phyloP scores from a whole-genome alignment of 208 protist genomes.

The Crithidia bombi region DNA sequence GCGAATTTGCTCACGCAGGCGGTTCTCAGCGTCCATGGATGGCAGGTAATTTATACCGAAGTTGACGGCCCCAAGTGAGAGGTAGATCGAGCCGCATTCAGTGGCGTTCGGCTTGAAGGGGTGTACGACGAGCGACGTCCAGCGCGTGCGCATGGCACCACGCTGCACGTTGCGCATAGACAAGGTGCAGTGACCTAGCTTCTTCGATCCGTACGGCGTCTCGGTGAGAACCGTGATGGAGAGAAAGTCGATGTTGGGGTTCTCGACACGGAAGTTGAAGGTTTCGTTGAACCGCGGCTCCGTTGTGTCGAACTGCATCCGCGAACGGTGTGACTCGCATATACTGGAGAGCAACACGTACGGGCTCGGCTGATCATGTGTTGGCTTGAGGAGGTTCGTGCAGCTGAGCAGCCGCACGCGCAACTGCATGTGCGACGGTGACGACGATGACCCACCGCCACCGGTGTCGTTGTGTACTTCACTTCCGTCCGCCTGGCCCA shows the following conservation, averaged over 20 bases:
- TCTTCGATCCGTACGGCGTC: slow-evolving; percentile 76
- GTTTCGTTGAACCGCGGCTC: slow-evolving; percentile 73
- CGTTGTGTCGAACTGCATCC: slow-evolving; percentile 54
- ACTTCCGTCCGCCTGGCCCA: background rate
- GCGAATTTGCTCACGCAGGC: slow-evolving; percentile 66
- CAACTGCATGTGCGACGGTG: slow-evolving; percentile 31
- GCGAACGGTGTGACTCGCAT: slow-evolving; percentile 57
- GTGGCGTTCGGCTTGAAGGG: slow-evolving; percentile 41
- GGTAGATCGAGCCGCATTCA: slow-evolving; percentile 65
- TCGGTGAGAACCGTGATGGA: slow-evolving; percentile 79
- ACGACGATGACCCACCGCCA: too few relatives aligned
- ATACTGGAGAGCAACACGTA: slow-evolving; percentile 84
- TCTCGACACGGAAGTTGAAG: slow-evolving; percentile 62
- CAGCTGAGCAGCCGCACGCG: slow-evolving; percentile 73
- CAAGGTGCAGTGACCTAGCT: slow-evolving; percentile 77
- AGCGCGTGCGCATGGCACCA: slow-evolving; percentile 59
- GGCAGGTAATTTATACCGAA: slow-evolving; percentile 78
- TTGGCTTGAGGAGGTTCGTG: slow-evolving; percentile 49
- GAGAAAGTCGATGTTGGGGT: slow-evolving; percentile 62
- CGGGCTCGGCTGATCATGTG: slow-evolving; percentile 51
- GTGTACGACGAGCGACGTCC: slow-evolving; percentile 63
- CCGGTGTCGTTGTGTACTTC: background rate
- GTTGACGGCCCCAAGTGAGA: slow-evolving; percentile 66
- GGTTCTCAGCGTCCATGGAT: slow-evolving; percentile 74
- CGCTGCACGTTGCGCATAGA: slow-evolving; percentile 79